Base-by-base conservation (phyloP, 768 basidiomycete species). In the Collybiopsis luxurians region DNA sequence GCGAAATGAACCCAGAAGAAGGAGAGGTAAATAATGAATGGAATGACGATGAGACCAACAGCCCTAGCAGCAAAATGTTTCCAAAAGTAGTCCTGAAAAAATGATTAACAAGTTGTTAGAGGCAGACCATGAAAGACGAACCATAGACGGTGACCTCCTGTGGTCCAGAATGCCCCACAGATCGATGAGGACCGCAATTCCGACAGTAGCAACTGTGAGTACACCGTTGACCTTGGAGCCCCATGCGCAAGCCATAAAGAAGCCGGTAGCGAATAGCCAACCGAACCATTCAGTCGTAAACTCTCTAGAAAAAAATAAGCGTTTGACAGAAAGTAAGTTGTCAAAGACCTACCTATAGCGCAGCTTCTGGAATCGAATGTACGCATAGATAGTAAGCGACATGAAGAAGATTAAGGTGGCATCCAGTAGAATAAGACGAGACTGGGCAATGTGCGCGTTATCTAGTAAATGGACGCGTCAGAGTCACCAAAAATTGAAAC, bases 181-280 rank as follows among this genome's bases (percentile, higher is more conserved):
- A 69, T 99, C 97, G 58, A 96, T 85, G 28, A 91, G 67, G 43
- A 98, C 97, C 5, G 96, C 96, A 48, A 90, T 79, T 1, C 97
- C 97, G 61, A 99, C 86, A 13, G 91, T 83, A 40, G 85, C 55
- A 56, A 99, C 98, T 1, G 94, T 94, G 59, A 99, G 79, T 47
- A 98, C 77, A 34, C 97, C 97, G 63, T 98, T 98, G 73, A 98
- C 97, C 73, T 99, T 99, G 66, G 95, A 96, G 3, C 91, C 93
- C 82, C 97, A 91, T 1, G 95, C 92, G 70, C 94, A 94, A 31
- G 95, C 93, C 84, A 99, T 92, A 72, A 90, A 95, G 55, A 87
- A 78, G 19, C 97, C 97, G 1, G 96, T 98, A 2, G 89, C 79
- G 40, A 88, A 69, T 39, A 98, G 78, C 96, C 97, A 99, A 40